Conservation (phyloP, 2,329 filamentous ascomycete species). For the Sclerotinia borealis region DNA sequence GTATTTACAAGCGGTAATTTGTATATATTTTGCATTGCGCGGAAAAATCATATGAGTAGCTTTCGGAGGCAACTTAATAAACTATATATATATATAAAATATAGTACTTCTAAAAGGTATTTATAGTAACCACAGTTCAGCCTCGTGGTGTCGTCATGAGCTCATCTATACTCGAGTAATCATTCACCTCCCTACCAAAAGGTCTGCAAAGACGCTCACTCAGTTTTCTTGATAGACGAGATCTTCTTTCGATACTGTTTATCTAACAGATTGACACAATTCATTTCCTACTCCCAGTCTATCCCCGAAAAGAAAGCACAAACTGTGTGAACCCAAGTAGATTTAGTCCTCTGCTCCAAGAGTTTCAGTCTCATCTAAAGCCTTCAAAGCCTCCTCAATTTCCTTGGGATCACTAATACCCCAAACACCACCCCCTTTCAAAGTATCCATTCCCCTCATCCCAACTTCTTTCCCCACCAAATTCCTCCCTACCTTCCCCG, state of each 20-base stretch:
- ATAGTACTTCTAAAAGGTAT: not conserved
- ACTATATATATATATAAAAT: not conserved
- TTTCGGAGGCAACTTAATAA: not conserved
- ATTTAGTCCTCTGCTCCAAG: constrained; percentile 27
- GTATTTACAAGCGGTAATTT: not conserved
- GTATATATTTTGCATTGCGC: not conserved
- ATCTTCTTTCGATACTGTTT: not conserved
- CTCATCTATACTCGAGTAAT: no score
- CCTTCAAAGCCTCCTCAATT: constrained; percentile 61
- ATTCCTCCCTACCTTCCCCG: constrained; percentile 88
- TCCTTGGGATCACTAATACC: constrained; percentile 76
- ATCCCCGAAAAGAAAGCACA: not conserved
- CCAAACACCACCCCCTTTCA: constrained; percentile 91
- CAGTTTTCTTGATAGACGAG: no score
- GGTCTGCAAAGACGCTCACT: not conserved
- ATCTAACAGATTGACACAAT: not conserved
- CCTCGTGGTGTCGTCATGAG: constrained; percentile 17
- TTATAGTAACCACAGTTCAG: constrained; percentile 8
- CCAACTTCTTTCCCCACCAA: constrained; percentile 93
- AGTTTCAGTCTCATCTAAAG: constrained; percentile 57
- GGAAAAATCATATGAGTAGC: not conserved
- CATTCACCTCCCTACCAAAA: not conserved
- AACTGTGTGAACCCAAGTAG: not conserved
- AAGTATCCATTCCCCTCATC: constrained; percentile 67
- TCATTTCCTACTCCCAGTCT: not conserved